Conservation (phyloP, 2,329 filamentous ascomycete species). For the Blastomyces gilchristii region DNA sequence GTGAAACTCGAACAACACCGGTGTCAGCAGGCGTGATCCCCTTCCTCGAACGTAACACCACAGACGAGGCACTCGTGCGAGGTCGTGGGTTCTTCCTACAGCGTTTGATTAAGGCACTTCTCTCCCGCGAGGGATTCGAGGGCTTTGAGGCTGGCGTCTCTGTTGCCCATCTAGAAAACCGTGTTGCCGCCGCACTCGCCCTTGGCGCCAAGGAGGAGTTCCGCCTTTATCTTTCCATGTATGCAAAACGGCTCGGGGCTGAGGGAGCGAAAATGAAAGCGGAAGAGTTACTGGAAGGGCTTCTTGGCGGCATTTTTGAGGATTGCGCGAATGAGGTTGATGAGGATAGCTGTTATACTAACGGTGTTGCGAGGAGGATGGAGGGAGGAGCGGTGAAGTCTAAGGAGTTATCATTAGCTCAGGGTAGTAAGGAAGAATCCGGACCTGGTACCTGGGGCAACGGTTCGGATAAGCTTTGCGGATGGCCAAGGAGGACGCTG, state of each 20-base stretch:
- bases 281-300: slow-evolving; percentile 74
- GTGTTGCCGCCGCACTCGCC: slow-evolving; percentile 77
- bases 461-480: slow-evolving; percentile 64
- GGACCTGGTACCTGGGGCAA: slow-evolving; percentile 53
- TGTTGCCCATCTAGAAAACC: slow-evolving; percentile 89
- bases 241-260: slow-evolving; percentile 85
- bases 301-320: slow-evolving; percentile 61
- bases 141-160: slow-evolving; percentile 83
- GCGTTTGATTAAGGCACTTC: slow-evolving; percentile 75
- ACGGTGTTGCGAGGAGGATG: neutral
- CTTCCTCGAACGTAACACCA: slow-evolving; percentile 86
- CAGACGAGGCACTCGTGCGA: slow-evolving; percentile 80
- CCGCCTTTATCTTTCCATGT: slow-evolving; percentile 92
- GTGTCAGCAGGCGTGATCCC: slow-evolving; percentile 89
- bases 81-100: slow-evolving; percentile 87
- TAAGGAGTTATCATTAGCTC: neutral
- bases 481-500: slow-evolving; percentile 80
- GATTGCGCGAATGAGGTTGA: slow-evolving; percentile 37
- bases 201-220: slow-evolving; percentile 86
- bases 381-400: slow-evolving; percentile 18
- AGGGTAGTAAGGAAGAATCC: slow-evolving; percentile 1
- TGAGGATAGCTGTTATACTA: slow-evolving; percentile 20
- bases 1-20: slow-evolving; percentile 41
- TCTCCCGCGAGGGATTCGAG: slow-evolving; percentile 85
- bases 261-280: slow-evolving; percentile 82